Evolutionary conservation across 2,329 filamentous ascomycete genomes (phyloP).

Genomic region (Aureobasidium sp.): DNA sequence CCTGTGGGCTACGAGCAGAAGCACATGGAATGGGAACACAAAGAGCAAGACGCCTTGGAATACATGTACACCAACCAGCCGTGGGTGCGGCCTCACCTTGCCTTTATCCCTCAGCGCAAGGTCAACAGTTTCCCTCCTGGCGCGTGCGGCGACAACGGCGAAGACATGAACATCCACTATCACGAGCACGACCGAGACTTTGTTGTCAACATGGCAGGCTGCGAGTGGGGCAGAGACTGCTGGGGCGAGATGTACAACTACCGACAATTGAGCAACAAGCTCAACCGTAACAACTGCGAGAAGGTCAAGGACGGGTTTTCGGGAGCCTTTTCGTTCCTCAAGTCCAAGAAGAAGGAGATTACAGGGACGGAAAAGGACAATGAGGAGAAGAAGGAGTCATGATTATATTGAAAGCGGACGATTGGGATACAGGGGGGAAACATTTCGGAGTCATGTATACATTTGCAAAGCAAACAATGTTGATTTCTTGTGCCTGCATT

Average conservation of each 20-base stretch:
- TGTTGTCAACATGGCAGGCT: slow-evolving; percentile 96
- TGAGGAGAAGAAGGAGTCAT: background rate
- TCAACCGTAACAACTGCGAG: slow-evolving; percentile 81
- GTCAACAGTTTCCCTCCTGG: slow-evolving; percentile 92
- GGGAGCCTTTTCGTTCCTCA: slow-evolving; percentile 25
- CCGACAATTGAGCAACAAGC: slow-evolving; percentile 78
- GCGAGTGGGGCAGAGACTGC: slow-evolving; percentile 93
- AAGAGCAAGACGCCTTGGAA: slow-evolving; percentile 92
- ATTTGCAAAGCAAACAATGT: slow-evolving; percentile 9
- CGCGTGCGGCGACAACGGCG: slow-evolving; percentile 71
- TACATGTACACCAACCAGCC: slow-evolving; percentile 86
- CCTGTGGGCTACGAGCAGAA: slow-evolving; percentile 96
- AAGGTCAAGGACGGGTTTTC: slow-evolving; percentile 43
- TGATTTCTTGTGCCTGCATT: slow-evolving; percentile 10
- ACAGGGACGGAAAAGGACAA: slow-evolving; percentile 3
- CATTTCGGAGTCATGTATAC: slow-evolving; percentile 12
- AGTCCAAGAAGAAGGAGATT: slow-evolving; percentile 15
- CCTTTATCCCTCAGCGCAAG: slow-evolving; percentile 81
- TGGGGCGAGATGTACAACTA: slow-evolving; percentile 98
- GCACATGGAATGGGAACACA: slow-evolving; percentile 99
- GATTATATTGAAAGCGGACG: background rate
- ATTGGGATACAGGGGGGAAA: background rate
- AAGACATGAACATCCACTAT: slow-evolving; percentile 74
- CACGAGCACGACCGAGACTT: slow-evolving; percentile 80
- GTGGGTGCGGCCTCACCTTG: slow-evolving; percentile 83